phyloP scores from a whole-genome alignment of 2,329 filamentous ascomycete genomes.

The Ophiostoma ulmi region DNA sequence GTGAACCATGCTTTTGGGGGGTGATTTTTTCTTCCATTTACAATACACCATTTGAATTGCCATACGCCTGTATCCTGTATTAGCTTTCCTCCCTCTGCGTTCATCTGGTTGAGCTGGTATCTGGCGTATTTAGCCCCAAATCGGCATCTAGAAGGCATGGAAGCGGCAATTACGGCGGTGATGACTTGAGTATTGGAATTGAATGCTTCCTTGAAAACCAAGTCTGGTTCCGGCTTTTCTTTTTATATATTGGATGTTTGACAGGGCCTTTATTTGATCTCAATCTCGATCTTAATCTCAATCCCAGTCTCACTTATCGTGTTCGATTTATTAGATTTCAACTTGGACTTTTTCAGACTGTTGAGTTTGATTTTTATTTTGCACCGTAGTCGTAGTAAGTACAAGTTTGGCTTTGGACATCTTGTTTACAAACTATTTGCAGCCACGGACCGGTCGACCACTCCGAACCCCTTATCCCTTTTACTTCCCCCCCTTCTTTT shows the following conservation, averaged over 20 bases:
- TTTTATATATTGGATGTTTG: neutral
- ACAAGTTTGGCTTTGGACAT: neutral
- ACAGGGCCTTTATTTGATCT: neutral
- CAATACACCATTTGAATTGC: neutral
- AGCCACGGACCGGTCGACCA: constrained; percentile 1
- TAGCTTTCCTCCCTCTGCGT: neutral
- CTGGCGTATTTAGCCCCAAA: neutral
- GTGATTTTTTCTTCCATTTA: neutral
- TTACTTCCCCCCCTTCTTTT: neutral
- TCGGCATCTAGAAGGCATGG: neutral
- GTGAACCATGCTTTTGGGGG: neutral
- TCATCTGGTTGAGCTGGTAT: neutral
- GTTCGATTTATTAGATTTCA: neutral
- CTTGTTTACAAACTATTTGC: neutral
- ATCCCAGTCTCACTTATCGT: neutral
- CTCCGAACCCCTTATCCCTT: neutral
- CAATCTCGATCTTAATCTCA: neutral
- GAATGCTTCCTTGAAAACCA: neutral
- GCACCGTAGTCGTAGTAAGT: neutral
- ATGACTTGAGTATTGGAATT: neutral
- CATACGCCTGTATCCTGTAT: neutral
- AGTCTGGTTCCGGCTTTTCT: neutral
- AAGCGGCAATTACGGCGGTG: neutral
- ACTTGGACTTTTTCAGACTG: neutral
- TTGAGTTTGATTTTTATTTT: neutral